Base-by-base conservation (phyloP, 2,329 filamentous ascomycete species). In the Clarireedia monteithiana region DNA sequence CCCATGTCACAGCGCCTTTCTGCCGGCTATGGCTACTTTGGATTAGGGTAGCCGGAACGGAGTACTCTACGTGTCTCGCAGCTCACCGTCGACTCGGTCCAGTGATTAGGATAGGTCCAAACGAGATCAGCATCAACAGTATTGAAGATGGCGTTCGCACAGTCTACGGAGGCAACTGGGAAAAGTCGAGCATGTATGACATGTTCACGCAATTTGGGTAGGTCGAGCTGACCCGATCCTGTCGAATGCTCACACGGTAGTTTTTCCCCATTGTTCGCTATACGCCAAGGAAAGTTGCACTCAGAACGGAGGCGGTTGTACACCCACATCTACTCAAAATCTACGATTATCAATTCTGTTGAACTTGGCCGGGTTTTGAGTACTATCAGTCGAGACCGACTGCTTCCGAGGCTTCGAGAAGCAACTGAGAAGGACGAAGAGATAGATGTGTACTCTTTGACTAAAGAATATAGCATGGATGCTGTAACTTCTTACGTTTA, bases 191-290 rank as follows among this genome's bases (percentile, higher is more conserved):
- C 14, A 20, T 34, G 40, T 53, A 53, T 38, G 39, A 42, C n/a
- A 34, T 20, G 23, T 51, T 51, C 15, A 42, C 36, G 15, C 48
- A 50, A 50, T 50, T 50, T 50, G 48, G 48, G 48, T 50, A 50
- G 24, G 48, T 50, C 17, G 3, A 27, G 26, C 40, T 2, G 0
- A 15, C n/a, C 7, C 5, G 7, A 15, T 26, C 24, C 5, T 48
- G 14, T 23, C 23, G 27, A 50, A 42, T 6, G 36, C 48, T 50
- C 9, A 50, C 36, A 15, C 15, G 20, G 14, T 4, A 44, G 36
- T 15, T 52, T 45, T 10, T 23, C 50, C 4, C 36, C 40, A 46
- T n/a, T 50, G 10, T 39, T 45, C 17, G 38, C 50, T 17, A 36
- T 34, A 44, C 38, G 40, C 9, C 17, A 42, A 42, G 36, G 20